A percentile compares a stretch with the other conserved stretches of the same genome.
Conservation (phyloP, 192 early-diverging fungal species). For the Backusella circina region DNA sequence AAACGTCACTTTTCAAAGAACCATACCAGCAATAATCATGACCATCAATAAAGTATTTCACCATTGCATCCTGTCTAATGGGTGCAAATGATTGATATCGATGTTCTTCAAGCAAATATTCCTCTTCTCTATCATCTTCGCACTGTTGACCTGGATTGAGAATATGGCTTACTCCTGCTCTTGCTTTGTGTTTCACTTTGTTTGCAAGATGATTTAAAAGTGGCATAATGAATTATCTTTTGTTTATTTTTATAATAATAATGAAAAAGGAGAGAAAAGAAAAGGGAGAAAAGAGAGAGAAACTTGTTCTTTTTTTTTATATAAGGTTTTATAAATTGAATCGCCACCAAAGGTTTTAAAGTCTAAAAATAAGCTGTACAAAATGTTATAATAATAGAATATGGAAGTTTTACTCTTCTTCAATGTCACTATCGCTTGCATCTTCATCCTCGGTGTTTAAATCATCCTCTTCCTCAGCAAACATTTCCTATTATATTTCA, state of each 20-base stretch:
- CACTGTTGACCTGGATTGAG: constrained; percentile 29
- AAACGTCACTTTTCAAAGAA: neutral
- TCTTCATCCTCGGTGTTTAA: constrained; percentile 12
- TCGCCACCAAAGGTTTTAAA: neutral
- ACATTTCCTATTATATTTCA: neutral
- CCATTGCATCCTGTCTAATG: constrained; percentile 55
- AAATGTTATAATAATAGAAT: neutral
- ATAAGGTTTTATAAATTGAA: neutral
- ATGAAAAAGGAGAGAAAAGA: neutral
- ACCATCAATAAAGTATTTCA: constrained; percentile 75
- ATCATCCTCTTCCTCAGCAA: constrained; percentile 12
- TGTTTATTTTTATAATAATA: neutral
- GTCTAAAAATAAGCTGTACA: neutral
- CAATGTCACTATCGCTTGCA: constrained; percentile 15
- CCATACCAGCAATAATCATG: constrained; percentile 66
- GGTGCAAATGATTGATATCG: constrained; percentile 75
- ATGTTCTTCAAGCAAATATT: constrained; percentile 39
- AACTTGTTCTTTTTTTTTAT: neutral
- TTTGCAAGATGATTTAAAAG: constrained; percentile 7
- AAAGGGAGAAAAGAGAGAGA: neutral
- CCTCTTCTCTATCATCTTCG: constrained; percentile 41
- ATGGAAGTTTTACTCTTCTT: neutral
- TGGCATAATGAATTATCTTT: neutral
- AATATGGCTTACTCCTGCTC: constrained; percentile 1
- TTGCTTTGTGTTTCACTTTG: constrained; percentile 2